Evolutionary conservation across 768 basidiomycete genomes (phyloP).

Genomic region (Pleurotus eryngii): DNA sequence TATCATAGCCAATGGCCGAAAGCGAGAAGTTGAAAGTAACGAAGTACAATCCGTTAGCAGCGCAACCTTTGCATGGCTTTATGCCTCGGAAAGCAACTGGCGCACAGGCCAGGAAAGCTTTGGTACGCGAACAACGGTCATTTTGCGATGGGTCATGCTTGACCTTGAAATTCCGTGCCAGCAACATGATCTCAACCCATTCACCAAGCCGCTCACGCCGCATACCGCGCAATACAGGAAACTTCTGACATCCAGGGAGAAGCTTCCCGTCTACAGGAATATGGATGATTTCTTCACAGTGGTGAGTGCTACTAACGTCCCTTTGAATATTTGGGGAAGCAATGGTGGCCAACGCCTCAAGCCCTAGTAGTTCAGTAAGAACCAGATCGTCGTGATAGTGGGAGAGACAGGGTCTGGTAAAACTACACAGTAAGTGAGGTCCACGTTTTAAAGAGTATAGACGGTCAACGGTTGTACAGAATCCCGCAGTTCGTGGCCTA

Average conservation of each 20-base stretch:
- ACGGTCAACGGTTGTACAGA: slow-evolving; percentile 34
- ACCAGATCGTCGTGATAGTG: slow-evolving; percentile 88
- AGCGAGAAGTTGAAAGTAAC: no score
- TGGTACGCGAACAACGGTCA: slow-evolving; percentile 46
- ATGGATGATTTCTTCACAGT: slow-evolving; percentile 92
- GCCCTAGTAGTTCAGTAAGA: slow-evolving; percentile 52
- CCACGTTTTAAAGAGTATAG: not conserved
- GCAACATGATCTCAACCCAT: slow-evolving; percentile 84
- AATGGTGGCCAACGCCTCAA: not conserved
- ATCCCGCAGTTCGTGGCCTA: slow-evolving; percentile 97
- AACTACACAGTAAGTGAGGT: slow-evolving; percentile 78
- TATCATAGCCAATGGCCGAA: no score
- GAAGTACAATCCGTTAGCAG: no score
- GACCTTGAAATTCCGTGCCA: slow-evolving; percentile 23
- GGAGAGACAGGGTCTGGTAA: slow-evolving; percentile 96
- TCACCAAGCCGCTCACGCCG: slow-evolving; percentile 64
- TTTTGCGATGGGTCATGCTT: no score
- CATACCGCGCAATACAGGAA: slow-evolving; percentile 79
- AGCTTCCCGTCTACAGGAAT: slow-evolving; percentile 86
- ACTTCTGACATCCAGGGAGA: slow-evolving; percentile 80
- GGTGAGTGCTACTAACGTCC: slow-evolving; percentile 44
- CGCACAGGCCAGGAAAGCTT: slow-evolving; percentile 59
- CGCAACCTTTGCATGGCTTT: slow-evolving; percentile 53
- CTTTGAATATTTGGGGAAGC: not conserved
- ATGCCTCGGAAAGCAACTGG: slow-evolving; percentile 66